A percentile compares a stretch with the other conserved stretches of the same genome.
These are phyloP conservation scores for Camelina sativa DNA, from an alignment of 345 rosid genomes.

Conservation along the genomic window DNA sequence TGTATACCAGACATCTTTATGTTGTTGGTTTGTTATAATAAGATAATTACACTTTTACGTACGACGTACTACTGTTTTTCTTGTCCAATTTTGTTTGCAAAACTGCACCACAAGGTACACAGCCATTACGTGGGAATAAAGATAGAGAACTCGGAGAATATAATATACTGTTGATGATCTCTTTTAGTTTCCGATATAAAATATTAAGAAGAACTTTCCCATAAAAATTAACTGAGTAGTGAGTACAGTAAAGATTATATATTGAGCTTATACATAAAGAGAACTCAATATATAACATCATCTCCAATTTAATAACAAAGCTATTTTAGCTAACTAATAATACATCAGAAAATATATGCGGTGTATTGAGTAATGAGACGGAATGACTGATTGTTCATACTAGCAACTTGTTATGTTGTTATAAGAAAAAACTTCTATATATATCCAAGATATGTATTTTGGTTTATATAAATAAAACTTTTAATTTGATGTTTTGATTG, in stretches of 20 bases:
- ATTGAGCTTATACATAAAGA: neutral
- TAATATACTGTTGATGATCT: neutral
- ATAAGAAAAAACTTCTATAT: neutral
- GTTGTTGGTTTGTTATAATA: conserved; percentile 4
- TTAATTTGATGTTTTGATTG: neutral
- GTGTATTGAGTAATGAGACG: neutral
- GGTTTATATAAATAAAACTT: neutral
- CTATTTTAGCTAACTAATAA: neutral
- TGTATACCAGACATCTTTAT: neutral
- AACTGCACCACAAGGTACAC: neutral
- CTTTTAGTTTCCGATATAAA: neutral
- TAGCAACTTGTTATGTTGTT: neutral
- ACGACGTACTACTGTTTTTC: neutral
- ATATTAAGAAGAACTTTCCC: neutral
- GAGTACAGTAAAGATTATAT: neutral
- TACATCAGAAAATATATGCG: neutral
- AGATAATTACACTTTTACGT: neutral
- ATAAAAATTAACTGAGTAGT: neutral
- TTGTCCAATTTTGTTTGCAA: neutral
- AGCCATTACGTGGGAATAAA: neutral
- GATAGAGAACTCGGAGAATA: neutral
- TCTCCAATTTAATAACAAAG: neutral
- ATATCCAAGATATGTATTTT: conserved; percentile 1
- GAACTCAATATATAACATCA: neutral
- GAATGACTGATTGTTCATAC: neutral